Percentiles rank a stretch among this genome's conserved stretches.
phyloP scores from a whole-genome alignment of 2,329 filamentous ascomycete genomes.

The Pseudogymnoascus sp. region DNA sequence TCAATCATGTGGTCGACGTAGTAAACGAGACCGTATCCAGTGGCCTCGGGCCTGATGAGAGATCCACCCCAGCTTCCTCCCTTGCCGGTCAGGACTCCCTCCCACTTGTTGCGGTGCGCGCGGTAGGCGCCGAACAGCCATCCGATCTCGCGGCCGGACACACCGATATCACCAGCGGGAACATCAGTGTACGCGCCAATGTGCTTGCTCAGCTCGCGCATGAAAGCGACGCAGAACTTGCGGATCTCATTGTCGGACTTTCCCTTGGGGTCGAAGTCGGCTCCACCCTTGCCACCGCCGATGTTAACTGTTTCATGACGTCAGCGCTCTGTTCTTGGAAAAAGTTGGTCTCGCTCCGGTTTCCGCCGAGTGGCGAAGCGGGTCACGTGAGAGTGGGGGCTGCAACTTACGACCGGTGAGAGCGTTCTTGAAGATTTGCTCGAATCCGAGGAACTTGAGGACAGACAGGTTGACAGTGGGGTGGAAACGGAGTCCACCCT shows the following conservation, averaged over 20 bases:
- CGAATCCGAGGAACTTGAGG: conserved; percentile 96
- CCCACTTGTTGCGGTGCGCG: conserved; percentile 80
- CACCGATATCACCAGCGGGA: conserved; percentile 94
- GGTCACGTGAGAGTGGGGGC: conserved; percentile 18
- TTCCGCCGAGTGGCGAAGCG: neutral
- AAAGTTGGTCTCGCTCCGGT: neutral
- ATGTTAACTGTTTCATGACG: conserved; percentile 62
- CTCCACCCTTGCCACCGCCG: conserved; percentile 95
- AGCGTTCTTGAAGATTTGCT: conserved; percentile 99
- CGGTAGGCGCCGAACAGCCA: conserved; percentile 95
- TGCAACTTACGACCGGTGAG: conserved; percentile 74
- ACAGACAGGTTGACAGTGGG: conserved; percentile 75
- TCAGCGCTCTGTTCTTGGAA: neutral
- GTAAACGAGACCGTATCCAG: conserved; percentile 93
- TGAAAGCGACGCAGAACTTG: conserved; percentile 93
- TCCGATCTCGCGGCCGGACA: conserved; percentile 84
- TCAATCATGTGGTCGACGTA: conserved; percentile 94
- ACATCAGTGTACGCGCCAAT: conserved; percentile 96
- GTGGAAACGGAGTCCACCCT: conserved; percentile 93
- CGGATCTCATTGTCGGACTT: conserved; percentile 97
- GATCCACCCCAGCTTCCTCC: conserved; percentile 87
- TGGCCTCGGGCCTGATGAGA: conserved; percentile 93
- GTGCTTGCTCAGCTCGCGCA: conserved; percentile 91
- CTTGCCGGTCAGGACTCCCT: conserved; percentile 95
- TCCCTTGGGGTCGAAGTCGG: conserved; percentile 98